These are phyloP conservation scores for Torulaspora gathmanii DNA, from an alignment of 805 yeast species.

Conservation along the genomic window DNA sequence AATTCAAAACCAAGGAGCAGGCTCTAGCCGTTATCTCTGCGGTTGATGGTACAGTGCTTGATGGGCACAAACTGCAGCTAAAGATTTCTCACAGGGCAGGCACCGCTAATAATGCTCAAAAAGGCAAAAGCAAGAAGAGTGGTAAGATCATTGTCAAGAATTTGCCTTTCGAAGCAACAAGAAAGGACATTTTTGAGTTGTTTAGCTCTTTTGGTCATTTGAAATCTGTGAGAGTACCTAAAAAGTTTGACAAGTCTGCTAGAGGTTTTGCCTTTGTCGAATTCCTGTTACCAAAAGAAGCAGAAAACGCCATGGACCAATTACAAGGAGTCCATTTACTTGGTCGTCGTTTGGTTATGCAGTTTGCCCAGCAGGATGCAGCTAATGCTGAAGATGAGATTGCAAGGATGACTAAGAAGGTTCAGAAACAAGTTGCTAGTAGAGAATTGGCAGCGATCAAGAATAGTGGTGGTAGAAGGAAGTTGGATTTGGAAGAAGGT, in stretches of 20 bases:
- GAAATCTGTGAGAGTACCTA: conserved; percentile 92
- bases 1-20: conserved; percentile 70
- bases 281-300: conserved; percentile 79
- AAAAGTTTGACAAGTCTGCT: conserved; percentile 90
- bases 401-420: conserved; percentile 83
- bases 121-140: conserved; percentile 42
- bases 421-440: conserved; percentile 72
- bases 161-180: conserved; percentile 91
- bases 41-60: conserved; percentile 71
- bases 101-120: conserved; percentile 27
- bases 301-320: conserved; percentile 89
- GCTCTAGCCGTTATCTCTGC: conserved; percentile 72
- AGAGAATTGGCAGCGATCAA: conserved; percentile 68
- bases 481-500: conserved; percentile 50
- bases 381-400: conserved; percentile 86
- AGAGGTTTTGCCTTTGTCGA: conserved; percentile 98
- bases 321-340: conserved; percentile 93
- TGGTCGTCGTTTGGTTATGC: conserved; percentile 91
- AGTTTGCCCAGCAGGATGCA: conserved; percentile 80
- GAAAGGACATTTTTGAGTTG: conserved; percentile 87
- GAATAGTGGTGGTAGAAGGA: conserved; percentile 69
- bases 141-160: conserved; percentile 90
- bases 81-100: conserved; percentile 81
- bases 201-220: conserved; percentile 93
- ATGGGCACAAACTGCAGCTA: conserved; percentile 86